Percentiles rank a stretch among this genome's conserved stretches.
Conservation (phyloP, 495 filamentous ascomycete species). For the Elasticomyces elasticus region DNA sequence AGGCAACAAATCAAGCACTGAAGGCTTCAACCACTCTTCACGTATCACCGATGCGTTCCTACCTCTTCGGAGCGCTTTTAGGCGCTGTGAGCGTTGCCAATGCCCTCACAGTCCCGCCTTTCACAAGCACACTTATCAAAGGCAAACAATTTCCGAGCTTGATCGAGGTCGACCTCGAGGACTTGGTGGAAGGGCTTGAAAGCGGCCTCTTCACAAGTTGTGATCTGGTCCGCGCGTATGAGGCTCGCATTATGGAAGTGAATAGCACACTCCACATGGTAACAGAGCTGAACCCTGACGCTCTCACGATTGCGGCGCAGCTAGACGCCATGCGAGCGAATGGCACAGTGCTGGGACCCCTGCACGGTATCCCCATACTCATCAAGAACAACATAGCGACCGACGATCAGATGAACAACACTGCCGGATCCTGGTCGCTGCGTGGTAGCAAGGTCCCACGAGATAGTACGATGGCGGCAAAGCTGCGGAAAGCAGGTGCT, state of each 20-base stretch:
- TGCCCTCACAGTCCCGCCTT: constrained; percentile 3
- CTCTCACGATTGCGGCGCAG: constrained; percentile 39
- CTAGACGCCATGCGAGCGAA: constrained; percentile 43
- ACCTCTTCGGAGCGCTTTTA: constrained; percentile 1
- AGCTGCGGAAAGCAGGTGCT: constrained; percentile 35
- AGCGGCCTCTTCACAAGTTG: constrained; percentile 45
- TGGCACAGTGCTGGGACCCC: constrained; percentile 38
- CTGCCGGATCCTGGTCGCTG: constrained; percentile 51
- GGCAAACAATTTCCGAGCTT: constrained; percentile 34
- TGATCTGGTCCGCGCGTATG: constrained; percentile 50
- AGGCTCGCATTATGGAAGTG: constrained; percentile 43
- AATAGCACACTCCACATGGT: constrained; percentile 43
- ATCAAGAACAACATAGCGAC: constrained; percentile 67
- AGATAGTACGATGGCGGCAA: constrained; percentile 30
- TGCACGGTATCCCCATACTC: constrained; percentile 59
- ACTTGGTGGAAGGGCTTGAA: constrained; percentile 42
- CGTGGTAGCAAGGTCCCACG: constrained; percentile 24
- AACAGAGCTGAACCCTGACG: constrained; percentile 50
- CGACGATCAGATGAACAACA: constrained; percentile 60
- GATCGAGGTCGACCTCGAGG: constrained; percentile 43
- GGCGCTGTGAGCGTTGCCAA: constrained; percentile 4
- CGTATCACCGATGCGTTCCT: constrained; percentile 12
- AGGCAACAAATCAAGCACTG: too few relatives aligned
- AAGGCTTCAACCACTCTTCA: too few relatives aligned
- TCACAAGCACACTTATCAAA: constrained; percentile 13